Conservation (phyloP, 192 early-diverging fungal genomes). For the Backusella circina region DNA sequence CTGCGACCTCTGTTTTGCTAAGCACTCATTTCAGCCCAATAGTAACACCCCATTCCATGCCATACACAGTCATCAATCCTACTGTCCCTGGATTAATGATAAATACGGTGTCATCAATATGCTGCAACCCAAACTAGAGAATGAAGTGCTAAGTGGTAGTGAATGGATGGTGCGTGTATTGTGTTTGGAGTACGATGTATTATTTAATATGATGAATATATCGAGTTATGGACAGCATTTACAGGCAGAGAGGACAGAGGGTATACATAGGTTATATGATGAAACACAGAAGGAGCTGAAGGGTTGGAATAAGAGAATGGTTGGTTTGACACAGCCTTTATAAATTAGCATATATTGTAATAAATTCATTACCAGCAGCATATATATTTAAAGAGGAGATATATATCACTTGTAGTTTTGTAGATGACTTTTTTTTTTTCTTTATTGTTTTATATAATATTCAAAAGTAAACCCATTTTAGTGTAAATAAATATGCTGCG, state of each 20-base stretch:
- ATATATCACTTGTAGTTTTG: neutral
- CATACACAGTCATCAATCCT: neutral
- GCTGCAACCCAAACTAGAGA: neutral
- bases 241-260: neutral
- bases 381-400: neutral
- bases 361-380: neutral
- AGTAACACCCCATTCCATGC: neutral
- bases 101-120: neutral
- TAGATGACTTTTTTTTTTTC: neutral
- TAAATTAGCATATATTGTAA: neutral
- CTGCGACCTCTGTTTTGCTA: neutral
- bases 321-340: neutral
- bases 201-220: neutral
- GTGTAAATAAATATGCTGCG: slow-evolving; percentile 1
- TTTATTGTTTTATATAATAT: neutral
- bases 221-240: neutral
- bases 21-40: neutral
- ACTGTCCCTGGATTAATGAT: neutral
- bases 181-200: neutral
- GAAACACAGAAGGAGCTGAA: neutral
- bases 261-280: neutral
- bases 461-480: neutral
- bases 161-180: neutral
- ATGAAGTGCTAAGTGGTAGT: neutral
- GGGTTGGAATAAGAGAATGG: neutral